Base-by-base conservation (phyloP, 495 filamentous ascomycete species). In the Penicillium crystallinum region DNA sequence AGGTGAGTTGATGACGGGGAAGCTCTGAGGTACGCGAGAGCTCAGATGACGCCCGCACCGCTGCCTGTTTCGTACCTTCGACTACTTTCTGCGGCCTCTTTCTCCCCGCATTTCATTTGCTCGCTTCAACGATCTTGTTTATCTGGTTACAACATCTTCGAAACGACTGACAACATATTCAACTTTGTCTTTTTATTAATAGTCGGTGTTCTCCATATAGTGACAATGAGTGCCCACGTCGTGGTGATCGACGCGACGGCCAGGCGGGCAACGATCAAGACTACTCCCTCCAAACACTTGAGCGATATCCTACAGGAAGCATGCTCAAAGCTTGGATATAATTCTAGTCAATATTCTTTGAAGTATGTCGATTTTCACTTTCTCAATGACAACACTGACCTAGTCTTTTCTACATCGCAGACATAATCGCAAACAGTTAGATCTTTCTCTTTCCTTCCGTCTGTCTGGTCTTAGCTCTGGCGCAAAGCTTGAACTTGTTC, bases 401-500 rank as follows among this genome's bases (percentile, higher is more conserved):
- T 19, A 52, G 58, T 59, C 33, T 29, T 17, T 36, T 52, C 57
- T 62, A 49, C 33, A 38, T 12, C 29, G 29, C 53, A 90, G 88
- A 58, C 76, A 91, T 58, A 91, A 88, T 63, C 84, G 88, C 58
- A 95, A 91, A 63, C 76, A 82, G 25, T 69, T 98, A 11, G 90
- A 97, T 62, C 77, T 97, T 8, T 91, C 90, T 11, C 80, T 86
- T 15, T 83, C 86, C 30, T 87, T 89, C 67, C 86, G 92, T n/a
- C 85, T 92, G 29, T 88, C 91, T 1, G 91, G 91, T 47, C 83
- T 98, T 10, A 76, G 77, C 6, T 80, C 89, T 14, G 93, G 93
- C 25, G 91, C 93, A 22, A 96, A 95, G 58, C 79, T 98, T 18
- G 91, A 98, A 58, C 86, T 97, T 40, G 85, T 96, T n/a, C 81